Base-by-base conservation (phyloP, 2,329 filamentous ascomycete species). In the Huntiella omanensis region DNA sequence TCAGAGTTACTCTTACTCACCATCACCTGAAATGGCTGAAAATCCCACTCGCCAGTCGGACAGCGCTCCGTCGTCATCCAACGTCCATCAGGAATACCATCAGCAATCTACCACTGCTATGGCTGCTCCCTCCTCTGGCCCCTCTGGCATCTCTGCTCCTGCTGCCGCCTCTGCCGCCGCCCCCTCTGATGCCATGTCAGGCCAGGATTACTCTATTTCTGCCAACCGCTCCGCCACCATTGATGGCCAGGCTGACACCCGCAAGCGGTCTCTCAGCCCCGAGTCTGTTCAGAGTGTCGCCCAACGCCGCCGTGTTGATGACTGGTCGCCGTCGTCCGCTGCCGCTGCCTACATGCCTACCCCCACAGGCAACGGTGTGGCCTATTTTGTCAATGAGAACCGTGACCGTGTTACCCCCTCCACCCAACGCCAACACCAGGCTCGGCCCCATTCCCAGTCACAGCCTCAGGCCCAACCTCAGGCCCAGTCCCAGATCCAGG, bases 81-180 rank as follows among this genome's bases (percentile, higher is more conserved):
- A 28, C 22, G 22, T 4, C 3, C 1, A 55, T 4, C 52, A 54
- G 35, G 57, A 55, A 17, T 56, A 58, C 36, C 58, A 57, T 13
- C 55, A 56, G 7, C 58, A 59, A 3, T 63, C 60, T 5, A 49
- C 57, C 63, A 8, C 62, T 22, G 40, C 13, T 7, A 16, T 36
- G 39, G 22, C 6, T 28, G 22, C 22, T 28, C 22, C 22, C 2
- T 6, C 22, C 22, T 8, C 22, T 28, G 22, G 5, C 5, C 22
- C 22, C 2, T 28, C 22, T 28, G 7, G 6, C 2, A 7, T 2
- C 6, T 28, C 22, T 28, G 22, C 22, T 10, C 2, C 22, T 3
- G 6, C 22, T 10, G 22, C 22, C 8, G 22, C 6, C 6, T 3
- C 22, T 10, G 17, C 17, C 4, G 5, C 17, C 4, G 17, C 17